Evolutionary conservation across 129 eudicot species (phyloP).

Genomic region (Flaveria ramosissima): DNA sequence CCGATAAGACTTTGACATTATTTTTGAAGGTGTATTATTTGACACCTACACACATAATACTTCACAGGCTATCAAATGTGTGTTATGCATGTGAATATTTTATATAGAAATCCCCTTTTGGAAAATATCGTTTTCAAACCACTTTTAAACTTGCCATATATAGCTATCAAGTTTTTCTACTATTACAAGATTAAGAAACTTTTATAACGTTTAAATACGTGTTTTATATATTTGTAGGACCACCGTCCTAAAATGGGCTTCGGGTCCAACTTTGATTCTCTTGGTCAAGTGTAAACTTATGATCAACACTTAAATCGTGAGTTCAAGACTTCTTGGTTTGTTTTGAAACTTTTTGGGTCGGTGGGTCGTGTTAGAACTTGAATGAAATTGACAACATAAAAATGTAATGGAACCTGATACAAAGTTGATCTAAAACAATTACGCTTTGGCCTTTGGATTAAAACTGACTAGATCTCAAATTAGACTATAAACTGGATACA

Average conservation of each 20-base stretch:
- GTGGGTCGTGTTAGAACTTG: too few relatives aligned
- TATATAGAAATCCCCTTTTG: not conserved
- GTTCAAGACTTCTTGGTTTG: not conserved
- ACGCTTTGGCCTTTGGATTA: not conserved
- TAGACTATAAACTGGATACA: not conserved
- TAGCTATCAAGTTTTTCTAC: not conserved
- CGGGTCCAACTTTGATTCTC: constrained; percentile 27
- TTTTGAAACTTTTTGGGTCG: not conserved
- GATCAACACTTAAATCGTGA: constrained; percentile 4
- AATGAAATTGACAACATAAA: not conserved
- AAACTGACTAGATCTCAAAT: not conserved
- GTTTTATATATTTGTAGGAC: constrained; percentile 11
- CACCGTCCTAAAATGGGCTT: not conserved
- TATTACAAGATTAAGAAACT: not conserved
- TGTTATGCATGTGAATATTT: not conserved
- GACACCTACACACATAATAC: not conserved
- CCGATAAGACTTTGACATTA: not conserved
- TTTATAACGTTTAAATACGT: constrained; percentile 13
- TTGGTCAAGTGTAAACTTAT: constrained; percentile 1
- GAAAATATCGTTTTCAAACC: not conserved
- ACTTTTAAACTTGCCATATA: not conserved
- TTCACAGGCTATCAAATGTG: not conserved
- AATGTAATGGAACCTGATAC: not conserved
- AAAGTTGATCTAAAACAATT: not conserved
- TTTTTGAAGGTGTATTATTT: not conserved